phyloP scores from a whole-genome alignment of 805 yeast genomes.

The Starmerella etchellsii region DNA sequence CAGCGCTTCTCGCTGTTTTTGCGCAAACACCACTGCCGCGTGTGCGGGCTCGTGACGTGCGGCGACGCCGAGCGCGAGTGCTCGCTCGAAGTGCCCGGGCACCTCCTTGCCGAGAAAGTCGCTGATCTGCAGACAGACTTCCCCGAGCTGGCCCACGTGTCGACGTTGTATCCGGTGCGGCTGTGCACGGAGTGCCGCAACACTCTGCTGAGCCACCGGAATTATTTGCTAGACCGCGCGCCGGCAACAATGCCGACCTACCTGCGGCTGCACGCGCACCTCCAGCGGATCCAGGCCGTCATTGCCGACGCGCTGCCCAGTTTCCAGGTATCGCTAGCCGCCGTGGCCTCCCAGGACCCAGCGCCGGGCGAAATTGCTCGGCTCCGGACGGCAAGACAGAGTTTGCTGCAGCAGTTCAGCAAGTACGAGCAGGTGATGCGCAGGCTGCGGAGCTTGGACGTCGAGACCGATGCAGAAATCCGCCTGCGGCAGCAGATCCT shows the following conservation, averaged over 20 bases:
- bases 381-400: conserved; percentile 27
- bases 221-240: conserved; percentile 33
- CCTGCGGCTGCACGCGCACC: conserved; percentile 32
- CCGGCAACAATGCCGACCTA: conserved; percentile 25
- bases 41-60: conserved; percentile 77
- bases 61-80: conserved; percentile 52
- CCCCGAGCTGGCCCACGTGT: conserved; percentile 7
- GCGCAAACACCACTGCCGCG: conserved; percentile 81
- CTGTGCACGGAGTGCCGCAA: conserved; percentile 62
- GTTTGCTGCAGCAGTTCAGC: conserved; percentile 38
- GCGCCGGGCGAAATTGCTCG: not conserved
- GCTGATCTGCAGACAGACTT: conserved; percentile 4
- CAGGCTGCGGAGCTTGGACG: conserved; percentile 29
- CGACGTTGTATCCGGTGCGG: conserved; percentile 30
- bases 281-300: conserved; percentile 30
- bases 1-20: conserved; percentile 41
- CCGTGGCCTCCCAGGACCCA: not conserved
- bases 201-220: conserved; percentile 43
- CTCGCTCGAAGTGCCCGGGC: conserved; percentile 56
- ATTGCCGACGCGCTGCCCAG: conserved; percentile 33
- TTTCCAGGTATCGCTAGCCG: conserved; percentile 31
- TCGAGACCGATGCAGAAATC: conserved; percentile 33
- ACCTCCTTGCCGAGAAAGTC: conserved; percentile 24
- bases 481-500: conserved; percentile 43
- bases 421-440: conserved; percentile 41